Base-by-base conservation (phyloP, 108 stramenopile genomes). In the Epithemia pelagica region DNA sequence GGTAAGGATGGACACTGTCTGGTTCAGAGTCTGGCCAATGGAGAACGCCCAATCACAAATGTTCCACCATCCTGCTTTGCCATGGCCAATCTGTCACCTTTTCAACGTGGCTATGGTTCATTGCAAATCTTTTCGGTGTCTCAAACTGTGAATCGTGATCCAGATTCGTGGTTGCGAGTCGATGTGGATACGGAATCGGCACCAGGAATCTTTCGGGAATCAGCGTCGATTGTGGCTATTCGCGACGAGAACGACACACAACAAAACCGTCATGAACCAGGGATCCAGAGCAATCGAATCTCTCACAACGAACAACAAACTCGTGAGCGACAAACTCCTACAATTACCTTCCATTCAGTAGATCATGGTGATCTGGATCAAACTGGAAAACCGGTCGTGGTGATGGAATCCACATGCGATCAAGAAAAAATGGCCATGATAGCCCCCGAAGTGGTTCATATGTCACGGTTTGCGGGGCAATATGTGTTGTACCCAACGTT, bases 21-120 rank as follows among this genome's bases (percentile, higher is more conserved):
- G 20, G 31, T 90, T 23, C 92, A 93, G 58, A 82, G 83, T 70
- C 87, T 92, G 60, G 78, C 78, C n/a, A 33, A 21, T 78, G 81
- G 83, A 33, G 82, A 87, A 28, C 72, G 80, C 18, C 88, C 86
- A 22, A 88, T 89, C 27, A 77, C 75, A 8, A 56, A 77, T 24
- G 86, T 92, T 22, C 88, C 91, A 2, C 81, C 78, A 21, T 86
- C 88, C 28, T 80, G 84, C 21, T 88, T 92, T 70, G 83, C 91
- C 27, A 75, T 92, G 66, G 88, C 91, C n/a, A 89, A 87, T 58
- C 67, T 89, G 26, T 89, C 91, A 7, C 87, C 91, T 3, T 92
- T 89, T 71, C 88, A 89, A 70, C 54, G 67, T 15, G 88, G 88
- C 0, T 89, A 74, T 70, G 91, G 91, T 1, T 88, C 86, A 1